A percentile compares a stretch with the other conserved stretches of the same genome.
Conservation (phyloP, 2,329 filamentous ascomycete genomes). For the Madurella mycetomatis region DNA sequence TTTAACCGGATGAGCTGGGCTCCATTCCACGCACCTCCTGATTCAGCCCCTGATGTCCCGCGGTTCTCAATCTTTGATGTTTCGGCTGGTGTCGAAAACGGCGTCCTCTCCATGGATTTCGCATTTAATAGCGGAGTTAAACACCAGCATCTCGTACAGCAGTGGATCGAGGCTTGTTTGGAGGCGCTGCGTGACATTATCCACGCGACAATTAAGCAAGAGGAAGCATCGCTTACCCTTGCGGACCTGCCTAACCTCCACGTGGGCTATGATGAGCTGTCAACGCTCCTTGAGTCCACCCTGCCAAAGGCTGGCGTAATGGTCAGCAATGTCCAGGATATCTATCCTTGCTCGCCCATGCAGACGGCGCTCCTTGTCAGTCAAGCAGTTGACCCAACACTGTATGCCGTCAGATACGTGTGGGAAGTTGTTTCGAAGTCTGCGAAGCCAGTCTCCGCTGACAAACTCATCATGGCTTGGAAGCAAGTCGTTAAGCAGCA, state of each 20-base stretch:
- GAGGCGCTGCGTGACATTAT: background rate
- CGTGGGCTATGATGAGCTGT: slow-evolving; percentile 26
- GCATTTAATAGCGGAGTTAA: slow-evolving; percentile 6
- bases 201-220: background rate
- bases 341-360: slow-evolving; percentile 35
- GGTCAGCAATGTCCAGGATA: slow-evolving; percentile 26
- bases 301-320: slow-evolving; percentile 13
- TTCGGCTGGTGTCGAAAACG: slow-evolving; percentile 17
- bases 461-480: slow-evolving; percentile 47
- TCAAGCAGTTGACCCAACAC: slow-evolving; percentile 21
- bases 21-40: background rate
- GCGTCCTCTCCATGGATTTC: slow-evolving; percentile 4
- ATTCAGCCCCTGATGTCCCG: slow-evolving; percentile 3
- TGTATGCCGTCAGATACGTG: slow-evolving; percentile 15
- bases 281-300: slow-evolving; percentile 8
- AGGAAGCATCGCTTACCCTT: slow-evolving; percentile 23
- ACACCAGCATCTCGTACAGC: slow-evolving; percentile 8
- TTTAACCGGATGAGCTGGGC: slow-evolving; percentile 14
- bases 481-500: slow-evolving; percentile 44
- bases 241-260: slow-evolving; percentile 31
- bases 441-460: background rate
- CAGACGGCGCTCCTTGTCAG: slow-evolving; percentile 34
- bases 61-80: slow-evolving; percentile 18
- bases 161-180: slow-evolving; percentile 10
- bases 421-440: slow-evolving; percentile 11